Base-by-base conservation (phyloP, 2,329 filamentous ascomycete species). In the Alternaria arbusti region DNA sequence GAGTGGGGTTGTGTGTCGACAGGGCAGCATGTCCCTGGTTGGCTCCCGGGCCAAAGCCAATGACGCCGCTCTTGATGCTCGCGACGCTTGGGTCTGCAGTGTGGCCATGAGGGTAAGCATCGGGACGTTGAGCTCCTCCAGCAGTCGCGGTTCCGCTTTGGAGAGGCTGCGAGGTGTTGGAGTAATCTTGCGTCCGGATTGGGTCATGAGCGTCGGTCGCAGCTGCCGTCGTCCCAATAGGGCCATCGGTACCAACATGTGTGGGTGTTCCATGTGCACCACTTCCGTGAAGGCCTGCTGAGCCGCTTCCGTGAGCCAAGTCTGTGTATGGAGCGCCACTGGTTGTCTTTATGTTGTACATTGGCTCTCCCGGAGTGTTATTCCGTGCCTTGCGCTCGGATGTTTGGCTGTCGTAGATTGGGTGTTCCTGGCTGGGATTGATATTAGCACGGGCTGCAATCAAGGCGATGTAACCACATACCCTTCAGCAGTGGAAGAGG, bases 41-140 rank as follows among this genome's bases (percentile, higher is more conserved):
- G 5, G 61, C 54, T 32, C 63, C 66, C 57, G 71, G 67, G 11
- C 71, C 67, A 56, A 77, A 77, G 9, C 80, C 80, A 54, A 80
- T 76, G 13, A 81, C 78, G 52, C 78, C 79, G 61, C 78, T 81
- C 69, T 80, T 80, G 73, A 81, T 79, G 66, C 78, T 80, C 17
- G 76, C 75, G 28, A 71, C 73, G 63, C 78, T 81, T 10, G 67
- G 61, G 6, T 68, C 74, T 13, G 74, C 67, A 25, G 54, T 46
- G 7, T 61, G 43, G 25, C 60, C 60, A 28, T 54, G 49, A 3
- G 61, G 60, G 25, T 64, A 57, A 6, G 67, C 64, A 46, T 74
- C 60, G 5, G 75, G 74, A 40, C 69, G 70, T 9, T 67, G 30
- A n/a, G 49, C 65, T 15, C 59, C 51, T 20, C 61, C 54, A 54